These are phyloP conservation scores for Eruca vesicaria DNA, from an alignment of 441 rosid genomes.

Conservation along the genomic window DNA sequence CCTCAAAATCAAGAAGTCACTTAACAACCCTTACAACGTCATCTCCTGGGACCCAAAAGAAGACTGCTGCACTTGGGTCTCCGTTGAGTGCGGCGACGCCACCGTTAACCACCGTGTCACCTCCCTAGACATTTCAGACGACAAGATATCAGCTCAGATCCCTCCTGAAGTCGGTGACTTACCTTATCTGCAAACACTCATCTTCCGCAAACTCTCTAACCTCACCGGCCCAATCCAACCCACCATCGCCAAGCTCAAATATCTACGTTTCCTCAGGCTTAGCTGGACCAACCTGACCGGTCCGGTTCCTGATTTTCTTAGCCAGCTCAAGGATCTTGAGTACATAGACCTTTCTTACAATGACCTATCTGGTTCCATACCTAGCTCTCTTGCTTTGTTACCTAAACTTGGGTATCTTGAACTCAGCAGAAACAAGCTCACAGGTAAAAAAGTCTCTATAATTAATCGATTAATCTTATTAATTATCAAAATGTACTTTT, in stretches of 20 bases:
- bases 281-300: constrained; percentile 53
- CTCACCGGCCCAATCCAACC: constrained; percentile 57
- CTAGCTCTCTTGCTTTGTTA: constrained; percentile 44
- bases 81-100: constrained; percentile 51
- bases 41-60: constrained; percentile 53
- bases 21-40: constrained; percentile 50
- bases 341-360: constrained; percentile 54
- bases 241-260: constrained; percentile 50
- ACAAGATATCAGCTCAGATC: constrained; percentile 43
- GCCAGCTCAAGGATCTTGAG: constrained; percentile 46
- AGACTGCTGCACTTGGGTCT: constrained; percentile 77
- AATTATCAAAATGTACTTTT: not conserved
- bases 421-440: constrained; percentile 57
- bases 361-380: constrained; percentile 52
- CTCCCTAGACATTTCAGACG: constrained; percentile 46
- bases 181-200: constrained; percentile 44
- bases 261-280: constrained; percentile 44
- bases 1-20: constrained; percentile 40
- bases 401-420: constrained; percentile 42
- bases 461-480: not conserved
- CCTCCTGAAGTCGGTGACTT: constrained; percentile 54
- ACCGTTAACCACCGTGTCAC: constrained; percentile 59
- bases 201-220: constrained; percentile 48
- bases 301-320: constrained; percentile 45
- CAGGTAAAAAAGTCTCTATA: constrained; percentile 10